Evolutionary conservation across 2,329 filamentous ascomycete genomes (phyloP), one percentile per base, ranked within the genome.

Genomic region (Aspergillus eucalypticola): DNA sequence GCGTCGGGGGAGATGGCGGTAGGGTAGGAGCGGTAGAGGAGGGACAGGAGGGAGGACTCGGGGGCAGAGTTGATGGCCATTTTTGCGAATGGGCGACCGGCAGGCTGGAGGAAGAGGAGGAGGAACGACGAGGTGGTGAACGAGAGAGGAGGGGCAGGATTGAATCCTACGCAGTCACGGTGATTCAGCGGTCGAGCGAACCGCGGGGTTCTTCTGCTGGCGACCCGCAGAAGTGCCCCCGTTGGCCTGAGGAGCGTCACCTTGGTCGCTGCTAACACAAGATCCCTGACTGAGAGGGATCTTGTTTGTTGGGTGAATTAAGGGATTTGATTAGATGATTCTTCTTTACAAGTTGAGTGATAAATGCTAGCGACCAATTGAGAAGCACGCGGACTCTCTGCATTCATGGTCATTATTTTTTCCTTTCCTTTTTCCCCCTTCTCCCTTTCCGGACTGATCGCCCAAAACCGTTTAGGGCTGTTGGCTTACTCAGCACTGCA

Each of bases 11-110:
- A 74, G 63, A 79, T 69, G 54, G 72, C 71, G 55, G 68, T 61
- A 57, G 78, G 77, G 66, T 79, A 78, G 60, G 78, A 79, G 57
- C 76, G 73, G 71, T 79, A 78, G 64, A 81, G 74, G 61, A 79
- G 74, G 32, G 77, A 74, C 56, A 81, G 73, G 61, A 81, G 73
- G 55, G 78, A 77, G 63, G 75, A 71, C 64, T 76, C 70, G 60
- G 76, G 76, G 48, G 76, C 72, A 56, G 66, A 68, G 54, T 66
- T 67, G 61, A 69, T 67, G 35, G 68, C 68, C 68, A 70, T 70
- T 32, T 59, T 70, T 65, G 68, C 66, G 58, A 66, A 68, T 8
- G 60, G 49, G 48, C 57, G 58, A 55, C 29, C 41, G 66, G 39
- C 63, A 66, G 63, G 64, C 62, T 32, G 54, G 55, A 55, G 32